Evolutionary conservation across 352 stramenopile genomes (phyloP), one percentile per base, ranked within the genome.

Genomic region (Phytophthora pinifolia): DNA sequence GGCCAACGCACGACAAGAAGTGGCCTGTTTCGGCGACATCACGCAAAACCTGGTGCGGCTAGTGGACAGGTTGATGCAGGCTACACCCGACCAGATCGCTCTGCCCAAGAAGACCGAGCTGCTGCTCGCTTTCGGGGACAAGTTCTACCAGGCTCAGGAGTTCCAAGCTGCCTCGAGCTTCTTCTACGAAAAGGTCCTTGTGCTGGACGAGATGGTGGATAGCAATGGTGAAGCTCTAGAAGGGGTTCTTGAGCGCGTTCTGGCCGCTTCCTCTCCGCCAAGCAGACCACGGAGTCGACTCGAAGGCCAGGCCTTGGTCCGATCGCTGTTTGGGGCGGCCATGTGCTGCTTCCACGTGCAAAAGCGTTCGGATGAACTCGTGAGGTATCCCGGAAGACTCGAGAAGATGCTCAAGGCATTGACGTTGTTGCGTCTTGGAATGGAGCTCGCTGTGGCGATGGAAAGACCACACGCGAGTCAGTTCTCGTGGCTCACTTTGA

Each of bases 401-500:
- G 72, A 85, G 58, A 79, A 68, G 25, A 59, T 88, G 45, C 20
- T 82, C 1, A 59, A 50, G 4, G 56, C 70, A 0, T 36, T 89
- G 44, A 44, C 37, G 5, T 27, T 76, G 9, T 6, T 87, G 1
- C 79, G 79, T 14, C 14, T 57, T 6, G 74, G 67, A 9, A 86
- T 89, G 63, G 62, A 84, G 32, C 41, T 52, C 0, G 65, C 76
- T 1, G 47, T 81, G 2, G 32, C 54, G 7, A 55, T 86, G 29
- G 79, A 88, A 39, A 52, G 45, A 10, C 18, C 64, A 35, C 46
- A 51, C 12, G 44, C 49, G 2, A 68, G 71, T 0, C 52, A 65
- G 22, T 79, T 71, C 34, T 55, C 75, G 37, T 91, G 81, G 76
- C 55, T 91, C 9, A 63, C 83, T 5, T 54, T 90, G 14, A 92